Conservation (phyloP, 768 basidiomycete genomes). For the Leucosporidium scottii region DNA sequence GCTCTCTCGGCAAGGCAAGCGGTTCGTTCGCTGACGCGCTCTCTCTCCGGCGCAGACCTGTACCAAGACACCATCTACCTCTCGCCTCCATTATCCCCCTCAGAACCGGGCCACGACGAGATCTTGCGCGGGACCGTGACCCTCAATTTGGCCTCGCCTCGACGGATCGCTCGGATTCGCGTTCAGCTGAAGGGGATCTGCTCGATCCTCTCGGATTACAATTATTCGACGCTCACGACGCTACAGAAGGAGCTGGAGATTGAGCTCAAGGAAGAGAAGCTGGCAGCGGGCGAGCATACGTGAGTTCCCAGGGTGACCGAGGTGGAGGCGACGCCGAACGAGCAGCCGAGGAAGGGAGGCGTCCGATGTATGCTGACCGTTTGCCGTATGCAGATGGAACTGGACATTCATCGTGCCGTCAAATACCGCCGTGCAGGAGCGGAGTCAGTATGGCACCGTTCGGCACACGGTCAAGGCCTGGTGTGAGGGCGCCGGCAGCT, state of each 20-base stretch:
- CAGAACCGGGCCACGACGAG: not conserved
- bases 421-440: constrained; percentile 15
- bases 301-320: not conserved
- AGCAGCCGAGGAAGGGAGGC: no score
- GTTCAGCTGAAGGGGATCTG: not conserved
- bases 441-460: constrained; percentile 13
- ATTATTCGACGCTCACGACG: constrained; percentile 2
- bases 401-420: constrained; percentile 25
- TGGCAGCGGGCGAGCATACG: constrained; percentile 20
- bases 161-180: not conserved
- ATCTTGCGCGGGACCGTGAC: not conserved
- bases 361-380: no score
- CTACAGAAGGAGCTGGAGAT: constrained; percentile 26
- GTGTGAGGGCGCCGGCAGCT: constrained; percentile 1
- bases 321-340: not conserved
- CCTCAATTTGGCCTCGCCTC: not conserved
- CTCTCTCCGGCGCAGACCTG: not conserved
- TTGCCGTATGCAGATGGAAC: constrained; percentile 4
- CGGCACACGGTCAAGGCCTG: constrained; percentile 8
- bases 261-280: constrained; percentile 14
- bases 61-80: not conserved
- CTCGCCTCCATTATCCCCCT: not conserved
- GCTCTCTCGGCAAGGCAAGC: no score
- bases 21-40: no score
- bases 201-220: not conserved